Conservation (phyloP, 2,329 filamentous ascomycete genomes). For the Dactylellina drechsleri region DNA sequence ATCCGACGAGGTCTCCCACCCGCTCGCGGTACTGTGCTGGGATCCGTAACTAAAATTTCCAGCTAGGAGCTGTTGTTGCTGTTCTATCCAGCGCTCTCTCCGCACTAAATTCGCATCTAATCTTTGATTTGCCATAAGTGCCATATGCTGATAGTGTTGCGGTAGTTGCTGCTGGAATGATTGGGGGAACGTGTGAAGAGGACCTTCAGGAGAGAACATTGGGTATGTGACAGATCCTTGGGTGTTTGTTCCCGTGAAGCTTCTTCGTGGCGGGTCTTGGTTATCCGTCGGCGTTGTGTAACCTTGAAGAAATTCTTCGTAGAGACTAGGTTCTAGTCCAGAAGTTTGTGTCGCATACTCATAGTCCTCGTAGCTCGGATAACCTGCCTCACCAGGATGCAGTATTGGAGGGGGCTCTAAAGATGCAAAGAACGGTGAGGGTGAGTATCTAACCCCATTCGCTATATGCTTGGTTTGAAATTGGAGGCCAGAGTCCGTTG, state of each 20-base stretch:
- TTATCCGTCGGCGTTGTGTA: background rate
- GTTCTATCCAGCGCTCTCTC: constrained; percentile 44
- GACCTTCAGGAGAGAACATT: constrained; percentile 44
- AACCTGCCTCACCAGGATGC: background rate
- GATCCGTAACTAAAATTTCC: constrained; percentile 23
- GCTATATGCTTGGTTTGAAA: constrained; percentile 17
- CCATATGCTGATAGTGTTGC: constrained; percentile 35
- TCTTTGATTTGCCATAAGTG: constrained; percentile 21
- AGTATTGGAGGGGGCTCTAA: background rate
- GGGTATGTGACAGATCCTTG: constrained; percentile 16
- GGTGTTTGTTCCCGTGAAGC: background rate
- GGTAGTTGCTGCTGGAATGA: constrained; percentile 45
- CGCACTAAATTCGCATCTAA: constrained; percentile 18
- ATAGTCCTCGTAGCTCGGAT: background rate
- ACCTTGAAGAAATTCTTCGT: constrained; percentile 14
- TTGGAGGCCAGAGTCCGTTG: constrained; percentile 10
- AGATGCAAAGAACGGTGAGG: constrained; percentile 33
- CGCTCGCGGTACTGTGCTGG: constrained; percentile 1
- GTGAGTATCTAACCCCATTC: constrained; percentile 26
- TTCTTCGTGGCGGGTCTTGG: background rate
- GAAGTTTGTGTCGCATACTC: background rate
- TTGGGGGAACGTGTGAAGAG: constrained; percentile 35
- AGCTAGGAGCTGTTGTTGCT: constrained; percentile 7
- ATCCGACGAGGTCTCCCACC: constrained; percentile 35
- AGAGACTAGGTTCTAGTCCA: background rate